Evolutionary conservation across 1,139 yeast species (phyloP), one percentile per base, ranked within the genome.

Genomic region (Diutina sp.): DNA sequence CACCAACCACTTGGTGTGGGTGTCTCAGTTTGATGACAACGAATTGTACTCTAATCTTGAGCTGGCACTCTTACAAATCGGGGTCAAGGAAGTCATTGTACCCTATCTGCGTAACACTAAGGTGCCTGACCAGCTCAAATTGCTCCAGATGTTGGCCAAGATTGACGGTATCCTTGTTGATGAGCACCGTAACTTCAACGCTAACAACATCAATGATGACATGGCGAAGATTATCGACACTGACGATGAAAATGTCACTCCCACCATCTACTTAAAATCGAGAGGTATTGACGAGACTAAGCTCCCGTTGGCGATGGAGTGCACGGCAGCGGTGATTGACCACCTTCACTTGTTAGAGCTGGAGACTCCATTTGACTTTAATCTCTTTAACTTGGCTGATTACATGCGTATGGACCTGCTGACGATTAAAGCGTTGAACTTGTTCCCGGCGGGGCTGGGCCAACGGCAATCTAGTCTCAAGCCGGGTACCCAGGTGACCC

Each of bases 361-460:
- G 53, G 44, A 30, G 2, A 61, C 64, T 29, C 75, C 81, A 52
- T 79, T 80, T 59, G 72, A 78, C 18, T 71, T 93, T 35, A 79
- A 79, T 35, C 79, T 80, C 61, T 93, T 91, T 66, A 85, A 86
- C 59, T 75, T 91, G 56, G 74, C 83, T 21, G 83, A 86, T 58
- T 91, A 77, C 67, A 90, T 93, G 96, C 86, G 89, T 64, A 77
- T 93, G 56, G 99, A 93, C 66, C 83, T 95, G 8, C 84, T 97
- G 0, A 96, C 98, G 0, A 82, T 90, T 60, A 84, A 83, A 60
- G 97, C 99, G 0, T 74, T 95, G 61, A 91, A 91, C 64, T 74
- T 93, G 41, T 88, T 91, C 71, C 60, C 53, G 55, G 67, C 8
- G 71, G 79, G 6, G 77, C 69, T 52, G 77, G 70, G 4, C 64